phyloP scores from a whole-genome alignment of 73 alveolate genomes.

The Chromera velia region DNA sequence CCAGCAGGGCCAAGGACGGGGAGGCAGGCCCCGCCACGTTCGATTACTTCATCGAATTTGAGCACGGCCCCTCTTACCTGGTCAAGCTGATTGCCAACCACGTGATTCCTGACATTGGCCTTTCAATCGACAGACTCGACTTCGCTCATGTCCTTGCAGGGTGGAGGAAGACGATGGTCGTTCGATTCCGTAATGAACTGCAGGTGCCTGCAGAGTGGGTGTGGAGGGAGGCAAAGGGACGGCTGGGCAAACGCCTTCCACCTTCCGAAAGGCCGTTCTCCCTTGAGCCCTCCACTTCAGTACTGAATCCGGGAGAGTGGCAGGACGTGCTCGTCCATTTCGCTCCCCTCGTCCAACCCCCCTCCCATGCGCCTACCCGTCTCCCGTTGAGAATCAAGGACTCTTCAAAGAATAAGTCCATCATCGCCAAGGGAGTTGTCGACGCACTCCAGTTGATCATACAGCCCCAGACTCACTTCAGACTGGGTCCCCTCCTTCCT shows the following conservation, averaged over 20 bases:
- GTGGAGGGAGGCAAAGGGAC: constrained; percentile 56
- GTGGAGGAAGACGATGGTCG: constrained; percentile 76
- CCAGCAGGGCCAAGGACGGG: constrained; percentile 50
- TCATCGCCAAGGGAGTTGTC: constrained; percentile 55
- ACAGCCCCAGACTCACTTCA: constrained; percentile 50
- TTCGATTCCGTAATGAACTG: constrained; percentile 68
- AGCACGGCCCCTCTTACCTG: constrained; percentile 80
- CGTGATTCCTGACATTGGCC: constrained; percentile 80
- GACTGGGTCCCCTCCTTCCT: constrained; percentile 68
- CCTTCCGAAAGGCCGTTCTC: constrained; percentile 56
- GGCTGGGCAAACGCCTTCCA: constrained; percentile 58
- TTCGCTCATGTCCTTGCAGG: constrained; percentile 86
- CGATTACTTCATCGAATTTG: constrained; percentile 68
- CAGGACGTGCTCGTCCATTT: constrained; percentile 57
- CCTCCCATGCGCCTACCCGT: constrained; percentile 47
- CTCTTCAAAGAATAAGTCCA: constrained; percentile 55
- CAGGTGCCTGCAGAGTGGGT: constrained; percentile 76
- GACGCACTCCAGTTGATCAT: constrained; percentile 54
- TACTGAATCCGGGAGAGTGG: constrained; percentile 64
- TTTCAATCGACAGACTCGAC: constrained; percentile 77
- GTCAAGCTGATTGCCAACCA: constrained; percentile 76
- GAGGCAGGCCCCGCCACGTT: constrained; percentile 73
- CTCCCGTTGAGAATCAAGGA: constrained; percentile 59
- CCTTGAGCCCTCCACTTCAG: constrained; percentile 52
- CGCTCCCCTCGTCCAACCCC: constrained; percentile 51